Base-by-base conservation (phyloP, 805 yeast species). In the Clavispora santaluciae region DNA sequence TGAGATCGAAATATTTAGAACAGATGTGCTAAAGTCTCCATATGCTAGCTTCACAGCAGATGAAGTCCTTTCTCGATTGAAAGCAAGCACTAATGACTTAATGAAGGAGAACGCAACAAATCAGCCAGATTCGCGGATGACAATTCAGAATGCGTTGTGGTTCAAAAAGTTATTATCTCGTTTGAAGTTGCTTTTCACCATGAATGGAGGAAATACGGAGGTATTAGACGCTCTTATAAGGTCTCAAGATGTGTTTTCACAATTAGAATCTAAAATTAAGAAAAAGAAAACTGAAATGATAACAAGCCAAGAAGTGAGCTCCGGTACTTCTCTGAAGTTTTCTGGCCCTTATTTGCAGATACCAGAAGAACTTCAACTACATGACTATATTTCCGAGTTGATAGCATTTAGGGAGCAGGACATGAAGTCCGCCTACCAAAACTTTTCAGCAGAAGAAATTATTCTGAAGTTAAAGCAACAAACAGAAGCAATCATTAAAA, bases 181-280 rank as follows among this genome's bases (percentile, higher is more conserved):
- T 11, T 40, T 50, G 20, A 45, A 34, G 23, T 36, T 38, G 16
- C 38, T 51, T 5, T 51, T 51, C 17, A 28, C 33, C 10, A 20
- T 43, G 5, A 51, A 51, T 21, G 51, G 51, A 1, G 51, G 50
- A 8, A 37, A 51, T 29, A 49, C 55, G 1, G 50, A 47, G 24
- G 36, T 51, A 5, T 38, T 51, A 15, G 55, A 51, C 30, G 44
- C 54, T 4, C 44, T 51, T 9, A 36, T 51, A n/a, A 25, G 30
- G 10, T 49, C 54, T 2, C 49, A 49, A 29, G 37, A 38, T 6
- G 38, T 41, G 6, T 38, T 49, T 10, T 39, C 30, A 5, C 35
- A 39, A 10, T 38, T 51, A 11, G 54, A 51, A 26, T 39, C 38
- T 6, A 47, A 45, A 22, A 23, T 45, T 24, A 13, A 22, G 28